Percentiles rank a stretch among this genome's conserved stretches.
Conservation (phyloP, 805 yeast species). For the Yarrowia osloensis region DNA sequence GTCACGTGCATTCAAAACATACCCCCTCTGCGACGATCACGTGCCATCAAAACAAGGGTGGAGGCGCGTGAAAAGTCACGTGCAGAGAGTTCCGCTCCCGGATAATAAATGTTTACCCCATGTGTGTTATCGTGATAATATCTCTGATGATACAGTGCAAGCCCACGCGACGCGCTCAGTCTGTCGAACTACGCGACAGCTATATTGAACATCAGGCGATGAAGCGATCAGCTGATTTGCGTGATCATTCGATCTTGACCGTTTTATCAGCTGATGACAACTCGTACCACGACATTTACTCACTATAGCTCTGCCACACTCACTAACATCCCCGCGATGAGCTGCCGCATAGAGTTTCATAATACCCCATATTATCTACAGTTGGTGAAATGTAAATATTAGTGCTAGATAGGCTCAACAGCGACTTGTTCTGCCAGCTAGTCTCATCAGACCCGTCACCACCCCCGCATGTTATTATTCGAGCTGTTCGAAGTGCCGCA, state of each 20-base stretch:
- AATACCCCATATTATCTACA: slow-evolving; percentile 12
- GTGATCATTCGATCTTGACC: not conserved
- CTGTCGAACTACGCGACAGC: no score
- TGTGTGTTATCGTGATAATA: not conserved
- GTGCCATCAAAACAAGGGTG: not conserved
- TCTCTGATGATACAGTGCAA: not conserved
- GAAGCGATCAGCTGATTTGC: no score
- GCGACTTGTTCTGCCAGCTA: not conserved
- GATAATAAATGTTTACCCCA: not conserved
- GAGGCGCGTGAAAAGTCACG: not conserved
- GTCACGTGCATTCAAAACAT: slow-evolving; percentile 21
- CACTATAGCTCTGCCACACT: not conserved
- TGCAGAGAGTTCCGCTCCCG: not conserved
- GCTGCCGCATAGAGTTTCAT: slow-evolving; percentile 2
- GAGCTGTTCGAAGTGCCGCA: not conserved
- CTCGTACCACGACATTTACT: no score
- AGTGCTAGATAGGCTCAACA: not conserved
- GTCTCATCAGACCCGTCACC: not conserved
- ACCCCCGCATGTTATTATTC: not conserved
- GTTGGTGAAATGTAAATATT: not conserved
- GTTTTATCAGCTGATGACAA: not conserved
- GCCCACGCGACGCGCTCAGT: not conserved
- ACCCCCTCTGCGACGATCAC: not conserved
- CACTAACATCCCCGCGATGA: not conserved
- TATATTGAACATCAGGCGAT: no score